These are phyloP conservation scores for Priceomyces castillae DNA, from an alignment of 805 yeast species.

Conservation along the genomic window DNA sequence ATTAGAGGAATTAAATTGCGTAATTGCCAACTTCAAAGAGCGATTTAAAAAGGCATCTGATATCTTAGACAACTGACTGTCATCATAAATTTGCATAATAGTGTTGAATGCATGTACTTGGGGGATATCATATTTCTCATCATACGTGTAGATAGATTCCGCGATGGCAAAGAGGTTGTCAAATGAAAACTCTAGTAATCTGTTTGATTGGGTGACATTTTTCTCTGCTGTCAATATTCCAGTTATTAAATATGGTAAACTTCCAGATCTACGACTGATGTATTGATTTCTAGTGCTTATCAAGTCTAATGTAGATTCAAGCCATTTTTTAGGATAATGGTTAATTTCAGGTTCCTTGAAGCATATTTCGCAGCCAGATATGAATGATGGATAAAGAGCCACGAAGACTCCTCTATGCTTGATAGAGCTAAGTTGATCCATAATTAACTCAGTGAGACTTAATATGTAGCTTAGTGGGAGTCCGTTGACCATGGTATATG, in stretches of 20 bases:
- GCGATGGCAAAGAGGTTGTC: constrained; percentile 55
- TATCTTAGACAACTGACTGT: constrained; percentile 57
- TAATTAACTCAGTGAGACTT: constrained; percentile 50
- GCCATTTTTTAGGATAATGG: constrained; percentile 53
- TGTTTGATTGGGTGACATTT: constrained; percentile 24
- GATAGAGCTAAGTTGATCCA: constrained; percentile 67
- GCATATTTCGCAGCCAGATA: constrained; percentile 63
- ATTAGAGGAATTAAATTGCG: constrained; percentile 57
- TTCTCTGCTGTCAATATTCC: constrained; percentile 59
- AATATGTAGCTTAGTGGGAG: constrained; percentile 18
- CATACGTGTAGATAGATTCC: constrained; percentile 43
- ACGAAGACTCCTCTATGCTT: constrained; percentile 93
- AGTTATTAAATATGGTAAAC: constrained; percentile 76
- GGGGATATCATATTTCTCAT: constrained; percentile 65
- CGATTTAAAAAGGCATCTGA: constrained; percentile 52
- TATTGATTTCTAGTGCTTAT: constrained; percentile 59
- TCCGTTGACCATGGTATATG: constrained; percentile 1
- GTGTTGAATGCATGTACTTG: constrained; percentile 94
- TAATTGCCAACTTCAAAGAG: constrained; percentile 60
- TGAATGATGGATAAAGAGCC: constrained; percentile 79
- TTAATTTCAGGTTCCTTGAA: constrained; percentile 24
- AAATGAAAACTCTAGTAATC: constrained; percentile 50
- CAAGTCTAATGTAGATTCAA: constrained; percentile 50
- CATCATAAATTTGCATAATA: constrained; percentile 70
- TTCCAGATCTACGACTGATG: constrained; percentile 89